phyloP scores from a whole-genome alignment of 805 yeast genomes.

The Metschnikowia gruessii region DNA sequence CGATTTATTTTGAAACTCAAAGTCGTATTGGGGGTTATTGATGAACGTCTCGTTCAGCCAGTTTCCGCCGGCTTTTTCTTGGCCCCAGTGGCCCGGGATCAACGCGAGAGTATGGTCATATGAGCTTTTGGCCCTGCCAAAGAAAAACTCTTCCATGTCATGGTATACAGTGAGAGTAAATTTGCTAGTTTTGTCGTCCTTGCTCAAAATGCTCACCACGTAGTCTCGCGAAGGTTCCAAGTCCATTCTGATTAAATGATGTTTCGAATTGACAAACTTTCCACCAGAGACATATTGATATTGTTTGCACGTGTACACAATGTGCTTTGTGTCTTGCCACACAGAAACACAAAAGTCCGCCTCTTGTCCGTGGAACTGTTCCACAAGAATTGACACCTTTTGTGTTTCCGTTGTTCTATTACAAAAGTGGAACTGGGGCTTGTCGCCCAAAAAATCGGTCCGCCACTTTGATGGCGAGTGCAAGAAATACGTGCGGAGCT shows the following conservation, averaged over 20 bases:
- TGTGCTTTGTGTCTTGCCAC: conserved; percentile 9
- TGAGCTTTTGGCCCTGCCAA: conserved; percentile 32
- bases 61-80: conserved; percentile 50
- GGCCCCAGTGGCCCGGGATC: conserved; percentile 45
- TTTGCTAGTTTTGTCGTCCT: conserved; percentile 16
- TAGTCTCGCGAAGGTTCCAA: conserved; percentile 26
- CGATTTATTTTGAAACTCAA: no score
- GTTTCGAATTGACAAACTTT: conserved; percentile 36
- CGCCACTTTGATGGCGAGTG: conserved; percentile 12
- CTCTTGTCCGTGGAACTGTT: conserved; percentile 6
- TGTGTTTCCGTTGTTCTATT: conserved; percentile 29
- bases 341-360: conserved; percentile 14
- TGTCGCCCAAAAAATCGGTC: conserved; percentile 21
- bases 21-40: conserved; percentile 53
- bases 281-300: conserved; percentile 19
- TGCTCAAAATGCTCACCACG: conserved; percentile 27
- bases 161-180: conserved; percentile 27
- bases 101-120: conserved; percentile 21
- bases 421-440: conserved; percentile 44
- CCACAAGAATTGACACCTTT: conserved; percentile 27
- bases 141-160: conserved; percentile 21
- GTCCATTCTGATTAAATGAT: conserved; percentile 33
- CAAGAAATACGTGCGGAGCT: conserved; percentile 24
- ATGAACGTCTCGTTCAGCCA: conserved; percentile 47
- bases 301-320: conserved; percentile 18